Conservation (phyloP, 148 eudicot species). For the Rhododendron henanense region DNA sequence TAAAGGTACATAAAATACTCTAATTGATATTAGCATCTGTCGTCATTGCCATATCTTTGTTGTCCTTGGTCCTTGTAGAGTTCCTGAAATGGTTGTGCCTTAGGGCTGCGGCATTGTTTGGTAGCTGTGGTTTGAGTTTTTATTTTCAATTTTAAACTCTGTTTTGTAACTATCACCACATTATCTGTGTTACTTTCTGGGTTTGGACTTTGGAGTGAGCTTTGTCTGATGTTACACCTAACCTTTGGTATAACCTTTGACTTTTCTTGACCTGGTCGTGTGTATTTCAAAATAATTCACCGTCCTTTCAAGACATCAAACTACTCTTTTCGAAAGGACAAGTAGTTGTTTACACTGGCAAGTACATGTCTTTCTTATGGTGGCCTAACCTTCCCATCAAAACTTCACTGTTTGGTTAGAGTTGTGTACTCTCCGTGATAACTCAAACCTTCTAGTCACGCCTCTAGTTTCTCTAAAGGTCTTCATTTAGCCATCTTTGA, state of each 20-base stretch:
- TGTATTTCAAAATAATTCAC: not conserved
- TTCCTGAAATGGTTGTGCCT: not conserved
- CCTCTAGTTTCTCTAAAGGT: not conserved
- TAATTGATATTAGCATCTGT: not conserved
- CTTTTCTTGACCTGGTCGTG: not conserved
- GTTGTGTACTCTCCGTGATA: not conserved
- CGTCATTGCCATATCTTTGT: not conserved
- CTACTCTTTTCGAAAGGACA: not conserved
- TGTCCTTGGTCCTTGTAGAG: not conserved
- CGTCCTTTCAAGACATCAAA: not conserved
- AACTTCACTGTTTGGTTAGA: not conserved
- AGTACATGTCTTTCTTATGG: not conserved
- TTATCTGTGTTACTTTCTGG: not conserved
- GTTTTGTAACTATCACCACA: not conserved
- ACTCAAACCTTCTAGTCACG: not conserved
- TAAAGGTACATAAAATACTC: slow-evolving; percentile 54
- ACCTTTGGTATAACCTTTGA: not conserved
- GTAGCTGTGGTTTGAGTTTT: not conserved
- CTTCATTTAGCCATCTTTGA: not conserved
- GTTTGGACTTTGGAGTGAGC: not conserved
- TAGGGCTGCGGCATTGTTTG: not conserved
- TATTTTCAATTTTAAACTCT: not conserved
- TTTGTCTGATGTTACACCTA: not conserved
- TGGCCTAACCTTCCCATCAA: slow-evolving; percentile 2
- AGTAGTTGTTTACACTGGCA: not conserved